Percentiles rank a stretch among this genome's conserved stretches.
Evolutionary conservation across 306 rosid genomes (phyloP).

Genomic region (Sicyos baderoa): DNA sequence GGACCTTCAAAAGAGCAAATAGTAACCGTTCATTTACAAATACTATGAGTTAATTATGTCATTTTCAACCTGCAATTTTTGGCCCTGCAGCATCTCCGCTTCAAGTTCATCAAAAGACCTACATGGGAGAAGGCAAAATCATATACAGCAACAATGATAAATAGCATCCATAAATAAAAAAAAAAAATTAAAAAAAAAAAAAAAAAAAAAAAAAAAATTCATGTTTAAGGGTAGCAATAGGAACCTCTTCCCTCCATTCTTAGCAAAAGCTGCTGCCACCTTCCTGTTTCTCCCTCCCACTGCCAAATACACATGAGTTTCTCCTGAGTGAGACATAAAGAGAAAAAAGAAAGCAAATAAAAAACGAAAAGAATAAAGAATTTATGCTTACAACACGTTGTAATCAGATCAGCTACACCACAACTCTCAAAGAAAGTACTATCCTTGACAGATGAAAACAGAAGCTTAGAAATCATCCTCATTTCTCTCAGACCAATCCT

Average conservation of each 20-base stretch:
- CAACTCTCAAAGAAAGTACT: slow-evolving; percentile 90
- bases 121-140: slow-evolving; percentile 15
- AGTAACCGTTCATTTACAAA: neutral
- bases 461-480: slow-evolving; percentile 65
- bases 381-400: slow-evolving; percentile 73
- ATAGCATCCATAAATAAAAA: neutral
- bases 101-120: slow-evolving; percentile 90
- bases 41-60: neutral
- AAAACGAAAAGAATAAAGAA: slow-evolving; percentile 1
- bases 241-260: slow-evolving; percentile 65
- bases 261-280: slow-evolving; percentile 85
- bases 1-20: too few relatives aligned
- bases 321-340: neutral
- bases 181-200: too few relatives aligned
- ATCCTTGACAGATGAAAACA: slow-evolving; percentile 77
- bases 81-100: slow-evolving; percentile 79
- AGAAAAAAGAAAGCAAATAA: slow-evolving; percentile 7
- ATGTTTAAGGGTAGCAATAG: slow-evolving; percentile 18
- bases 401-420: slow-evolving; percentile 91
- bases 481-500: slow-evolving; percentile 79
- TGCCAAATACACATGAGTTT: slow-evolving; percentile 32
- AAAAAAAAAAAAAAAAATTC: neutral
- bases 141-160: neutral
- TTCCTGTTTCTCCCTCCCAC: slow-evolving; percentile 98
- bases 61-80: slow-evolving; percentile 66